Conservation (phyloP, 495 filamentous ascomycete genomes). For the Pyrenula aspistea region DNA sequence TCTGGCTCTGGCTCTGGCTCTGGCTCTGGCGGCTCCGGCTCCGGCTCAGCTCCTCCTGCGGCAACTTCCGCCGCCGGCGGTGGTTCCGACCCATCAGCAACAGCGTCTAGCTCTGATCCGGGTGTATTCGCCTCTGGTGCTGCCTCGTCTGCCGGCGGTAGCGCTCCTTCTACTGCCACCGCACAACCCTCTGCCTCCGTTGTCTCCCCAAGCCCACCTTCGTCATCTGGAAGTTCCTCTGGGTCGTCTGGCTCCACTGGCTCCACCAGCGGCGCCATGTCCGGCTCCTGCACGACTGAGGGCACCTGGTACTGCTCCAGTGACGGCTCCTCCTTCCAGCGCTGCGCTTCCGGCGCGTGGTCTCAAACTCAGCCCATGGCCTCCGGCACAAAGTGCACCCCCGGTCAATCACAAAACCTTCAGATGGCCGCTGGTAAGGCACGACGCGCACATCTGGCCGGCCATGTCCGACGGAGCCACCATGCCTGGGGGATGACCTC, state of each 20-base stretch:
- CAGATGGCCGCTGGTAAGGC: conserved; percentile 14
- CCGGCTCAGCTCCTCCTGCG: conserved; percentile 1
- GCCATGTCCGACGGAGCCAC: neutral
- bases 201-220: neutral
- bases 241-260: neutral
- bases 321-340: conserved; percentile 16
- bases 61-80: neutral
- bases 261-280: conserved; percentile 6
- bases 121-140: neutral
- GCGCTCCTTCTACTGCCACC: neutral
- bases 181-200: neutral
- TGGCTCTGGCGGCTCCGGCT: conserved; percentile 6
- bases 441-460: neutral
- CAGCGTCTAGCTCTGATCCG: too few relatives aligned
- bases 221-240: neutral
- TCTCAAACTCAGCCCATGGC: conserved; percentile 39
- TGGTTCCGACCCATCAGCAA: neutral
- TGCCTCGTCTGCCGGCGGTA: neutral
- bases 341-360: conserved; percentile 55
- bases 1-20: conserved; percentile 10
- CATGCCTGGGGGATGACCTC: neutral
- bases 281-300: conserved; percentile 25
- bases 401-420: conserved; percentile 36
- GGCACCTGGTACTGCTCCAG: conserved; percentile 6
- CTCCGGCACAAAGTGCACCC: conserved; percentile 43